phyloP scores from a whole-genome alignment of 805 yeast species.

The Hanseniaspora singularis region DNA sequence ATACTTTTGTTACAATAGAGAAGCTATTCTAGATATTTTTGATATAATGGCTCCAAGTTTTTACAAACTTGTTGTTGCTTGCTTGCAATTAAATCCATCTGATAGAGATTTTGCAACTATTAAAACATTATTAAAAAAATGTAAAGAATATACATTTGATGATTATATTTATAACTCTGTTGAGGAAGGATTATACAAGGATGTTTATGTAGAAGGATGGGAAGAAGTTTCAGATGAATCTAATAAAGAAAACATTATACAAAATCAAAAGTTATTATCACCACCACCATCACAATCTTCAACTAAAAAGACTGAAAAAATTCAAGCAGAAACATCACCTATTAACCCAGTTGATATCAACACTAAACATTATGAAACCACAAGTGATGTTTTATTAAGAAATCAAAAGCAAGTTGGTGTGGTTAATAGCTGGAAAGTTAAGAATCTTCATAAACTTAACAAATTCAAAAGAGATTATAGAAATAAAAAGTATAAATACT shows the following conservation, averaged over 20 bases:
- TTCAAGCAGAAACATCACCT: slow-evolving; percentile 2
- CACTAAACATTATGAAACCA: slow-evolving; percentile 11
- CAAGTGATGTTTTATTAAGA: slow-evolving; percentile 13
- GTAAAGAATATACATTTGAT: slow-evolving; percentile 69
- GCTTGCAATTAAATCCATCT: slow-evolving; percentile 74
- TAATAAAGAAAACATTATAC: neutral
- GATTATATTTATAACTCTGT: slow-evolving; percentile 46
- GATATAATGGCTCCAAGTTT: slow-evolving; percentile 79
- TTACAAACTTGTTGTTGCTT: slow-evolving; percentile 67
- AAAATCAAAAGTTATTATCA: too few species aligned
- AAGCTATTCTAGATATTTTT: slow-evolving; percentile 81
- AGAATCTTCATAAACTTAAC: slow-evolving; percentile 6
- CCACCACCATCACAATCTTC: slow-evolving; percentile 4
- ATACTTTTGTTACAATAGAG: slow-evolving; percentile 78
- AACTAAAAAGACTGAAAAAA: slow-evolving; percentile 13
- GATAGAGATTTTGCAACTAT: slow-evolving; percentile 59
- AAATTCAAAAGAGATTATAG: neutral
- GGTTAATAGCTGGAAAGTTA: slow-evolving; percentile 7
- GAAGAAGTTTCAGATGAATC: neutral
- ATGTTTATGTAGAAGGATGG: slow-evolving; percentile 6
- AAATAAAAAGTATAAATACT: slow-evolving; percentile 2
- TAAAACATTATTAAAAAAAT: slow-evolving; percentile 42
- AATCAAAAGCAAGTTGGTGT: slow-evolving; percentile 1
- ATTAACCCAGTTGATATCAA: slow-evolving; percentile 10
- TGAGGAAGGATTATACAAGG: slow-evolving; percentile 30